phyloP scores from a whole-genome alignment of 306 rosid genomes.

The Begonia loranthoides region DNA sequence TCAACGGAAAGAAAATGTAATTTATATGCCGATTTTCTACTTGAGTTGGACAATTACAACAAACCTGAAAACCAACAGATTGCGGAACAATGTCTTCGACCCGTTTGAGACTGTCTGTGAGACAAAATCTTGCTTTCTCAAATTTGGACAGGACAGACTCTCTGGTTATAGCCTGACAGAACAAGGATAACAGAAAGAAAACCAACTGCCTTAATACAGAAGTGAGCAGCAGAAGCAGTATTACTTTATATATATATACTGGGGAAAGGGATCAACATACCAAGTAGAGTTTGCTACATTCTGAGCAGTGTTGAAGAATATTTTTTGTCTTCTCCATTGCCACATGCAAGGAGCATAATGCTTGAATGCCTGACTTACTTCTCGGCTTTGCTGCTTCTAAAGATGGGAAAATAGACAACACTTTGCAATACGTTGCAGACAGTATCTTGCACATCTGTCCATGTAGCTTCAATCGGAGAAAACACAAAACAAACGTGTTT shows the following conservation, averaged over 20 bases:
- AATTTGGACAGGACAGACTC: constrained; percentile 76
- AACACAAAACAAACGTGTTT: no score
- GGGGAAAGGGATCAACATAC: constrained; percentile 15
- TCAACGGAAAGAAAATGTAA: no score
- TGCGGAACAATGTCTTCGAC: constrained; percentile 82
- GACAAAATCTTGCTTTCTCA: constrained; percentile 69
- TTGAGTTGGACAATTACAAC: neutral
- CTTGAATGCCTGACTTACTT: constrained; percentile 91
- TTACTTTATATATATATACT: no score
- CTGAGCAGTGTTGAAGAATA: constrained; percentile 86
- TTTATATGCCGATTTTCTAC: no score
- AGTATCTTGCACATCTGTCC: constrained; percentile 91
- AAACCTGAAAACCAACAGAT: constrained; percentile 75
- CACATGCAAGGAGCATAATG: constrained; percentile 85
- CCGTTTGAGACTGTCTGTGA: constrained; percentile 59
- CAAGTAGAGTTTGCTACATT: constrained; percentile 90
- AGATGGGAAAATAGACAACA: constrained; percentile 69
- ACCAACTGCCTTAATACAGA: no score
- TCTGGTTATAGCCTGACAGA: constrained; percentile 67
- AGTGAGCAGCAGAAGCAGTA: no score
- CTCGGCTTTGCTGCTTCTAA: constrained; percentile 95
- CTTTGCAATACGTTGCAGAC: constrained; percentile 59
- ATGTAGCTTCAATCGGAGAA: constrained; percentile 58
- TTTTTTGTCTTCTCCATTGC: constrained; percentile 84
- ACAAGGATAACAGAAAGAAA: no score